Conservation (phyloP, 495 filamentous ascomycete species). For the Jackrogersella multiformis region DNA sequence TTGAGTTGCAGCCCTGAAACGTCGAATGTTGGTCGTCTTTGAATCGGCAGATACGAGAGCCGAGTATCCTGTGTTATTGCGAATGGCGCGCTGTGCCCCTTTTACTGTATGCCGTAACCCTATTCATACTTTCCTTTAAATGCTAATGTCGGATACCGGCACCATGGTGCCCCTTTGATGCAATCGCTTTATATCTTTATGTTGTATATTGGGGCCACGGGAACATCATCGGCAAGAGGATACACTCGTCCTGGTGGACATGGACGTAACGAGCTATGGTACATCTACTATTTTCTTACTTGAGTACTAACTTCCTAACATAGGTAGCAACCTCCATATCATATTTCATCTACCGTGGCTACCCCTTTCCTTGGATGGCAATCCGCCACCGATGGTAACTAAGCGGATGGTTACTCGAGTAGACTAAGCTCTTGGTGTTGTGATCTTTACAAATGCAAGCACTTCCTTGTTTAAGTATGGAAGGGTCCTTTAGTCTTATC, state of each 20-base stretch:
- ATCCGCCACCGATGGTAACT: background rate
- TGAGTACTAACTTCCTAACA: background rate
- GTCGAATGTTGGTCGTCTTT: constrained; percentile 8
- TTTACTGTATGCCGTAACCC: background rate
- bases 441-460: no score
- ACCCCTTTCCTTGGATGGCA: background rate
- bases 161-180: background rate
- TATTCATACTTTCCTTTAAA: background rate
- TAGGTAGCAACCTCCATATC: background rate
- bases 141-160: background rate
- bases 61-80: background rate
- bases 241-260: background rate
- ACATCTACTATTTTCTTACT: background rate
- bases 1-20: background rate
- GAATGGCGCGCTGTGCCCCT: constrained; percentile 1
- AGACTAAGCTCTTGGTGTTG: background rate
- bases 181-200: background rate
- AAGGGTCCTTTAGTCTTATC: background rate
- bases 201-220: background rate
- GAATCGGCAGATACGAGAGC: constrained; percentile 10
- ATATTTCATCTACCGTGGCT: background rate
- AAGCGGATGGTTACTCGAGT: background rate
- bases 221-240: background rate
- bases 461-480: no score
- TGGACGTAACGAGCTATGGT: background rate